These are phyloP conservation scores for Trematosphaeria pertusa DNA, from an alignment of 2,329 filamentous ascomycete genomes.

Conservation along the genomic window DNA sequence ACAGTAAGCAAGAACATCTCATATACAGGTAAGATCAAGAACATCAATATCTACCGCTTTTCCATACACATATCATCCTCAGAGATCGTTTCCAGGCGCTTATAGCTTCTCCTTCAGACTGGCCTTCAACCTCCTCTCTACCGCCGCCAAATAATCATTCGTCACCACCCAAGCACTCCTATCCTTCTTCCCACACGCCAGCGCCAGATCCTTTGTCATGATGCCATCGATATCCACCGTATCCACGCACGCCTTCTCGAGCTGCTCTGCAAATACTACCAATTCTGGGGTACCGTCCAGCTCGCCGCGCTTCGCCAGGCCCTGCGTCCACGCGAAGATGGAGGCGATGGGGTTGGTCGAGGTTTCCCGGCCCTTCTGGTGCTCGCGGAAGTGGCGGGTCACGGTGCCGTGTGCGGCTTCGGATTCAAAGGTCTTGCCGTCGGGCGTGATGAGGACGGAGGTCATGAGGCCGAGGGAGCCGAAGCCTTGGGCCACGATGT, in stretches of 20 bases:
- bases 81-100: not conserved
- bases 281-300: conserved; percentile 93
- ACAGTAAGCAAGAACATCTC: conserved; percentile 1
- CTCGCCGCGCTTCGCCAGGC: conserved; percentile 89
- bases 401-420: conserved; percentile 98
- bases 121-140: conserved; percentile 86
- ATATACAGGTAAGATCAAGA: no score
- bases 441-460: conserved; percentile 93
- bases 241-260: conserved; percentile 93
- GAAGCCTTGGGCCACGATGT: conserved; percentile 97
- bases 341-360: conserved; percentile 98
- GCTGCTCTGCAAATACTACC: conserved; percentile 85
- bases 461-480: conserved; percentile 98
- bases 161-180: conserved; percentile 90
- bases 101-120: conserved; percentile 80
- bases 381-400: conserved; percentile 97
- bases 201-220: conserved; percentile 99
- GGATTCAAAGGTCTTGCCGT: conserved; percentile 95
- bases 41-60: conserved; percentile 1
- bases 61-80: conserved; percentile 6
- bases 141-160: conserved; percentile 84
- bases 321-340: conserved; percentile 98
- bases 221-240: conserved; percentile 92
- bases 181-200: conserved; percentile 87
- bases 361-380: conserved; percentile 97